Conservation (phyloP, 2,329 filamentous ascomycete genomes). For the Aspergillus viridinutans region DNA sequence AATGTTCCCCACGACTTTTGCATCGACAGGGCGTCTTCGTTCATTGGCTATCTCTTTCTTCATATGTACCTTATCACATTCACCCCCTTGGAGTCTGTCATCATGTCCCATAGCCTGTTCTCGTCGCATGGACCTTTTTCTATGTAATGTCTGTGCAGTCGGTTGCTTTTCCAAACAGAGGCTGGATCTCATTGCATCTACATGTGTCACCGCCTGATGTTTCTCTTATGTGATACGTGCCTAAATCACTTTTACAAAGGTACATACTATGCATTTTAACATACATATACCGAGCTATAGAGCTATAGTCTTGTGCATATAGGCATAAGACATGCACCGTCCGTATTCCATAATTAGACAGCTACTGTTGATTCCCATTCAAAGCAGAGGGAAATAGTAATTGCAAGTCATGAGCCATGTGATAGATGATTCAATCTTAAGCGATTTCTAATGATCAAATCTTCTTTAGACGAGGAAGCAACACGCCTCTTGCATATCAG, state of each 20-base stretch:
- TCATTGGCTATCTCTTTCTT: conserved; percentile 8
- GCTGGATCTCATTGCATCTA: neutral
- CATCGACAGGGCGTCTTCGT: conserved; percentile 21
- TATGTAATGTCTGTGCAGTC: neutral
- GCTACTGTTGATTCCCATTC: too few relatives aligned
- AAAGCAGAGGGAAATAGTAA: too few relatives aligned
- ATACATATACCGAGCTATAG: neutral
- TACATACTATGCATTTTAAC: neutral
- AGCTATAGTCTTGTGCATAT: neutral
- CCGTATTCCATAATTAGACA: too few relatives aligned
- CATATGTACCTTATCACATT: neutral
- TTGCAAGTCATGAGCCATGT: too few relatives aligned
- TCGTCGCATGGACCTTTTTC: neutral
- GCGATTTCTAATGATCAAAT: neutral
- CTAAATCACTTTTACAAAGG: neutral
- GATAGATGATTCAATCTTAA: neutral
- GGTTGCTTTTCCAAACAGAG: neutral
- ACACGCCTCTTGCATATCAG: neutral
- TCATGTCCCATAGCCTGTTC: conserved; percentile 3
- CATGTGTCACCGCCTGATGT: neutral
- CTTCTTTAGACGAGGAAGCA: neutral
- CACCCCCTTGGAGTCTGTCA: neutral
- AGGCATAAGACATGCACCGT: too few relatives aligned
- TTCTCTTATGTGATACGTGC: neutral
- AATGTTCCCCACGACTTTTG: conserved; percentile 19